Evolutionary conservation across 768 basidiomycete genomes (phyloP), one percentile per base, ranked within the genome.

Genomic region (Epithele typhae): DNA sequence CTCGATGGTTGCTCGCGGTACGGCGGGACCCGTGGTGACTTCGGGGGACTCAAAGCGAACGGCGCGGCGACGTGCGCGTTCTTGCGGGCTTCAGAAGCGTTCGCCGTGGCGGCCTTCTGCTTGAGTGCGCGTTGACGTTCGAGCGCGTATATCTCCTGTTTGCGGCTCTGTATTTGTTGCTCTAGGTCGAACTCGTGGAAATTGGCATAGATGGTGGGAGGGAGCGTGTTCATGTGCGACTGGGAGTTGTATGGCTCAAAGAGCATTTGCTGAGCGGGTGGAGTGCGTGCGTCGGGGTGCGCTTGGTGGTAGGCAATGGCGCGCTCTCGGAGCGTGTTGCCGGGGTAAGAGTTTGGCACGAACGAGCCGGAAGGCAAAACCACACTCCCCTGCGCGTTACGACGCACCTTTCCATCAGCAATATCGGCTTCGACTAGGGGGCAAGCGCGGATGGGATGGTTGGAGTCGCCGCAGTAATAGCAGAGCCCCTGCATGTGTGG

Each of bases 381-480:
- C 0, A 66, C 58, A 14, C 58, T 57, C 1, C 52, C 56, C 3
- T 57, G 52, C 4, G 46, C 40, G 37, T 66, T 61, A 2, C 59
- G 53, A 18, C 48, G 55, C 21, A 54, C 46, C 6, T 59, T 55
- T 1, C 59, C 59, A 1, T 51, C 38, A 2, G 22, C 2, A 2
- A 37, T 43, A 15, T 53, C 46, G 1, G 39, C 40, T 4, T 53
- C 46, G 37, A 63, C 61, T 1, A 42, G 39, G 0, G 48, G 40
- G 45, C 63, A 63, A 18, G 53, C 24, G 5, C 59, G 49, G 34
- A 63, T 63, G 43, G 51, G 59, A 38, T 67, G 60, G 1, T 25
- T 38, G 1, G 37, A n/a, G 0, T 58, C 57, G 22, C 63, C 61
- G 43, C 64, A 64, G 36, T 60, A 58, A 30, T 40, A 24, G 30